Base-by-base conservation (phyloP, 2,329 filamentous ascomycete species). In the Monilinia vaccinii-corymbosi region DNA sequence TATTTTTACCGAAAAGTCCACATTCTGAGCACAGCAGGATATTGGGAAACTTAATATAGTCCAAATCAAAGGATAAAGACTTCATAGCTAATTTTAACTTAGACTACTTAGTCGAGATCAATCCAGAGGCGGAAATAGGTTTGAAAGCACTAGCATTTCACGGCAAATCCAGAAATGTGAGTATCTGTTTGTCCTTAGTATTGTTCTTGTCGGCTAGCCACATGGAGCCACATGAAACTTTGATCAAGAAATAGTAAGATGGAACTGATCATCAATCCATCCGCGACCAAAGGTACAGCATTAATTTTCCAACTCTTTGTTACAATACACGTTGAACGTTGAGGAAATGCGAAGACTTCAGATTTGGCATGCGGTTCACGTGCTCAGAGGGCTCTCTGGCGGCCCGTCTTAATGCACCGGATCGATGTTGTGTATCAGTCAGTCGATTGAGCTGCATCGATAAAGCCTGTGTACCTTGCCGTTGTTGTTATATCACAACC, bases 251-350 rank as follows among this genome's bases (percentile, higher is more conserved):
- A 46, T n/a, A 63, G 61, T 45, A 75, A 68, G 58, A 60, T 79
- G 32, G 81, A 81, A 71, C 75, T 79, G 46, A 61, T 32, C 25
- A 16, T 53, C 58, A 28, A 68, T 62, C 49, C 25, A 68, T 62
- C 49, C 60, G 47, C 67, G 69, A 60, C 65, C 71, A 47, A 65
- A 70, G 56, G 69, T 71, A 67, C 67, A 72, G 69, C 76, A 77
- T 82, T 3, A 23, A 6, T 13, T 32, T 23, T 23, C 10, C 31
- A 23, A 55, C n/a, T 18, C 31, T 5, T 36, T 44, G 38, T 23
- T 21, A 55, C 28, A 44, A 36, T 36, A 36, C 11, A 23, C 7
- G 8, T 44, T 32, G 28, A 8, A 34, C n/a, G 28, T 49, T 49
- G 28, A 31, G 13, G n/a, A 51, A 5, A 18, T 53, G 38, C 25